Percentiles rank a stretch among this genome's conserved stretches.
Evolutionary conservation across 371 early-diverging fungal species (phyloP).

Genomic region (Mortierella sp.): DNA sequence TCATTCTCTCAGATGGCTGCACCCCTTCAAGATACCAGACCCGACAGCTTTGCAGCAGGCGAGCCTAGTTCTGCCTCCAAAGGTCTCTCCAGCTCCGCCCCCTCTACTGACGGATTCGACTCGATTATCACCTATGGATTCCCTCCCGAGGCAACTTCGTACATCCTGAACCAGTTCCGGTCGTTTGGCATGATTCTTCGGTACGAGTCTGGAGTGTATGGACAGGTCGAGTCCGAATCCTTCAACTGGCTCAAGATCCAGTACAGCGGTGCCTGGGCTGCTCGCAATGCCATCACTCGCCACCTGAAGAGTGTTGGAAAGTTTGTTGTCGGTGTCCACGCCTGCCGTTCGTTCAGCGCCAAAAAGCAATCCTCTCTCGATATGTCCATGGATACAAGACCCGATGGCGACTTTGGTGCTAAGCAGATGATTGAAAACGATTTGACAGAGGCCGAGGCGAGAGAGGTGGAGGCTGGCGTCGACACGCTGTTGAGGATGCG

Average conservation of each 20-base stretch:
- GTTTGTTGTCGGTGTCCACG: conserved; percentile 44
- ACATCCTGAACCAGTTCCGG: conserved; percentile 47
- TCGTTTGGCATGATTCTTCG: conserved; percentile 37
- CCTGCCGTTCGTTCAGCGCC: conserved; percentile 31
- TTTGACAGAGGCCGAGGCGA: conserved; percentile 23
- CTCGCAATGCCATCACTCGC: conserved; percentile 29
- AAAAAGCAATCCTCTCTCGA: background rate
- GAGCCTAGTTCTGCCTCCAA: background rate
- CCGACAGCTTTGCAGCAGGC: background rate
- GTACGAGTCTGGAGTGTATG: conserved; percentile 42
- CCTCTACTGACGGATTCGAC: conserved; percentile 12
- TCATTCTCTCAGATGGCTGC: conserved; percentile 10
- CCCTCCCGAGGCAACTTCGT: conserved; percentile 42
- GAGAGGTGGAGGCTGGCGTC: conserved; percentile 35
- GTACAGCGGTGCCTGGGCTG: conserved; percentile 32
- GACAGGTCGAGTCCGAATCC: conserved; percentile 23
- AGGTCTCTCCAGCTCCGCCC: too few species aligned
- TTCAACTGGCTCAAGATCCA: conserved; percentile 55
- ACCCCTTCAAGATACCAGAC: conserved; percentile 29
- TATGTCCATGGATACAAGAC: conserved; percentile 25
- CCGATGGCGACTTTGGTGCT: background rate
- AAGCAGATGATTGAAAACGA: background rate
- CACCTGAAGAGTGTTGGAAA: conserved; percentile 43
- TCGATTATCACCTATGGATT: conserved; percentile 53
- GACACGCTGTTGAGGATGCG: conserved; percentile 32